Percentiles rank a stretch among this genome's conserved stretches.
phyloP scores from a whole-genome alignment of 2,329 filamentous ascomycete species.

The Mycogone perniciosa region DNA sequence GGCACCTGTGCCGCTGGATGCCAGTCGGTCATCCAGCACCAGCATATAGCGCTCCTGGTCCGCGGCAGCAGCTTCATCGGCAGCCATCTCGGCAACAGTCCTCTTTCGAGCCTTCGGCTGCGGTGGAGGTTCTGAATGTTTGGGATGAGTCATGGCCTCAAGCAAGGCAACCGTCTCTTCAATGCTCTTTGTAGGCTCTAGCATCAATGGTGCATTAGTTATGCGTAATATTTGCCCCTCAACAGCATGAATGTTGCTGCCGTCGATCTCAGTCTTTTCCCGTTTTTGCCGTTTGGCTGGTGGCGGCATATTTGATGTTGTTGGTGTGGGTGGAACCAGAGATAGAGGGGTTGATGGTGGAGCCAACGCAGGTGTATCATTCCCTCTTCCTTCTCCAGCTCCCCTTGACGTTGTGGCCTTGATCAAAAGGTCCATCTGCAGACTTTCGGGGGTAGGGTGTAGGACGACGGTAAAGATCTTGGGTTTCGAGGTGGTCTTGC shows the following conservation, averaged over 20 bases:
- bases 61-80: conserved; percentile 86
- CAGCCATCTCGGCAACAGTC: conserved; percentile 89
- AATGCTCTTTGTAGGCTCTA: conserved; percentile 66
- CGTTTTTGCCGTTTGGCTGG: conserved; percentile 63
- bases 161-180: conserved; percentile 67
- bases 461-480: conserved; percentile 74
- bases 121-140: conserved; percentile 70
- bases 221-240: conserved; percentile 71
- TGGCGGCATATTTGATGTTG: conserved; percentile 51
- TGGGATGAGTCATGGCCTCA: conserved; percentile 65
- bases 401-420: conserved; percentile 64
- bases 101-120: conserved; percentile 85
- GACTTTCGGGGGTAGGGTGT: conserved; percentile 71
- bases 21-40: conserved; percentile 76
- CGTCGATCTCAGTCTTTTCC: conserved; percentile 70
- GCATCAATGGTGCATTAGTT: conserved; percentile 66
- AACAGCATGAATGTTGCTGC: conserved; percentile 63
- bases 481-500: conserved; percentile 41
- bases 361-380: conserved; percentile 38
- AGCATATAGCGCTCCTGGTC: conserved; percentile 91
- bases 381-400: conserved; percentile 27
- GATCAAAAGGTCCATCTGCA: conserved; percentile 69
- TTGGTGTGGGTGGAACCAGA: conserved; percentile 55
- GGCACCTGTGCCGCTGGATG: conserved; percentile 51
- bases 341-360: conserved; percentile 63